phyloP scores from a whole-genome alignment of 2,329 filamentous ascomycete genomes.

The Beauveria australis region DNA sequence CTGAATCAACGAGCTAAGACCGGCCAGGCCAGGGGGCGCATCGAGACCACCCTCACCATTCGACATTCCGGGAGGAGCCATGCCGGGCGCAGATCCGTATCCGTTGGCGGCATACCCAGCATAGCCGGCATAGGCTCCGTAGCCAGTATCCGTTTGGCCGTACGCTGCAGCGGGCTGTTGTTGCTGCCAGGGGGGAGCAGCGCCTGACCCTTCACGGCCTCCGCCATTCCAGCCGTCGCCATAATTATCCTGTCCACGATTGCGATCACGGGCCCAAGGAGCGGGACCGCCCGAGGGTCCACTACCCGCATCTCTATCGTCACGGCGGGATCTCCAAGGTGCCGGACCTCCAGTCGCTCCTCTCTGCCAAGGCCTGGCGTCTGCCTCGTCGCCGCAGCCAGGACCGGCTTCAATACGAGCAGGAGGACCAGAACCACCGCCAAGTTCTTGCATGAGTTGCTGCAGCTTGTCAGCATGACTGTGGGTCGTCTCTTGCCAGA shows the following conservation, averaged over 20 bases:
- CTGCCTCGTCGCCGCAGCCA: constrained; percentile 47
- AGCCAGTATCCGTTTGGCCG: constrained; percentile 42
- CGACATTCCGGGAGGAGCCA: constrained; percentile 32
- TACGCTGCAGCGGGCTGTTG: constrained; percentile 9
- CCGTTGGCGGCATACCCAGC: constrained; percentile 36
- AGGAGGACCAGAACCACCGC: constrained; percentile 62
- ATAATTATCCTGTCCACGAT: constrained; percentile 36
- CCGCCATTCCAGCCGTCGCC: constrained; percentile 20
- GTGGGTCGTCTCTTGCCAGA: neutral
- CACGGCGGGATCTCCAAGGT: constrained; percentile 60
- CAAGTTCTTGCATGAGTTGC: constrained; percentile 98
- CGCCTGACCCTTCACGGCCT: constrained; percentile 19
- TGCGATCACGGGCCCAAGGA: constrained; percentile 56
- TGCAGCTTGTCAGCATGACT: constrained; percentile 36
- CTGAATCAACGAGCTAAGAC: constrained; percentile 58
- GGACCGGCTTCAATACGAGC: constrained; percentile 83
- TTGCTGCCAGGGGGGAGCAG: constrained; percentile 38
- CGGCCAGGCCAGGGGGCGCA: constrained; percentile 47
- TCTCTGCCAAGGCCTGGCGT: constrained; percentile 80
- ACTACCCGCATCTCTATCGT: constrained; percentile 39
- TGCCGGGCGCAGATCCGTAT: constrained; percentile 35
- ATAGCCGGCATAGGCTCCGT: constrained; percentile 51
- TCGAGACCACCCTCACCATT: constrained; percentile 39
- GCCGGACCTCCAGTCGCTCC: constrained; percentile 76
- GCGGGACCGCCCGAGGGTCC: constrained; percentile 36